These are phyloP conservation scores for Hyaloscypha bicolor DNA, from an alignment of 495 filamentous ascomycete species.

Conservation along the genomic window DNA sequence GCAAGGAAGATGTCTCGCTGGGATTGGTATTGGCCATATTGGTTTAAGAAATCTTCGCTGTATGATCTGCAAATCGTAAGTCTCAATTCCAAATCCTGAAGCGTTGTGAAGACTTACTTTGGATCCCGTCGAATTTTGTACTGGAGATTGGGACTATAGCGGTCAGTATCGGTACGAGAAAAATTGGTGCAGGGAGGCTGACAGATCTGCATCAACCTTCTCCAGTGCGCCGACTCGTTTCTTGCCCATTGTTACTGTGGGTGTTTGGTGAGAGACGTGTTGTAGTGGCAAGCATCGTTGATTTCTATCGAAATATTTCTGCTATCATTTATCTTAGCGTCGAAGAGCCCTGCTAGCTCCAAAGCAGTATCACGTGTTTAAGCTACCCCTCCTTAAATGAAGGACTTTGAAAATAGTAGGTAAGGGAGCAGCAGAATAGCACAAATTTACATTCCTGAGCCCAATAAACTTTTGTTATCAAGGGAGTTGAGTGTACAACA, in stretches of 20 bases:
- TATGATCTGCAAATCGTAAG: slow-evolving; percentile 61
- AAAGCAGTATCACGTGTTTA: neutral
- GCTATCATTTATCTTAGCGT: slow-evolving; percentile 26
- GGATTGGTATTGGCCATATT: slow-evolving; percentile 90
- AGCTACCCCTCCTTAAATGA: neutral
- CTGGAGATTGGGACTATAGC: slow-evolving; percentile 73
- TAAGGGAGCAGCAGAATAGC: neutral
- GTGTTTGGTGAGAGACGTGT: slow-evolving; percentile 1
- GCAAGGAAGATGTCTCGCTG: slow-evolving; percentile 88
- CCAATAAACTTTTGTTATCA: no score
- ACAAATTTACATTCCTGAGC: neutral
- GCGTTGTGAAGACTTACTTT: slow-evolving; percentile 47
- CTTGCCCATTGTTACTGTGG: slow-evolving; percentile 64
- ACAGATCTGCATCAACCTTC: slow-evolving; percentile 92
- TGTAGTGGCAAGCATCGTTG: neutral
- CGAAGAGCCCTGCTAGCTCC: slow-evolving; percentile 4
- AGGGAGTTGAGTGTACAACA: no score
- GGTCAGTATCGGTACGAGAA: slow-evolving; percentile 22
- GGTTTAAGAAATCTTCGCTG: slow-evolving; percentile 79
- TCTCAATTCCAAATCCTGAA: slow-evolving; percentile 6
- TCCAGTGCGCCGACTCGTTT: slow-evolving; percentile 88
- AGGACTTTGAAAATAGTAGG: neutral
- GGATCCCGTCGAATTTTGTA: slow-evolving; percentile 88
- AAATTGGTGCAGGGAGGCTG: slow-evolving; percentile 29
- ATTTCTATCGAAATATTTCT: slow-evolving; percentile 23